These are phyloP conservation scores for Linum tenue DNA, from an alignment of 345 rosid species.

Conservation along the genomic window DNA sequence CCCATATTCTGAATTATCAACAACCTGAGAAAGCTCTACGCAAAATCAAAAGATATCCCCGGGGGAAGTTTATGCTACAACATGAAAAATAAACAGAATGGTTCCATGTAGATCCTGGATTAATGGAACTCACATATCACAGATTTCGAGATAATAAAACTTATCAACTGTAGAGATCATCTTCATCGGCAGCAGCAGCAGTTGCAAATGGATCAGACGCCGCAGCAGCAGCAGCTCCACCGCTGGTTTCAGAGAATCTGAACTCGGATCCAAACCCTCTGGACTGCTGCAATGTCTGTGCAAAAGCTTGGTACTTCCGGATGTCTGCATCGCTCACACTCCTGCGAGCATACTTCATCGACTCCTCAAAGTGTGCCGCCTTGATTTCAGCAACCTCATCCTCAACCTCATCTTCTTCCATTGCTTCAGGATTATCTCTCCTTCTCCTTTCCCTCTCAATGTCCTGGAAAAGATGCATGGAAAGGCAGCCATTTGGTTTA, in stretches of 20 bases:
- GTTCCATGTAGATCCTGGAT: no score
- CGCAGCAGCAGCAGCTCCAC: background rate
- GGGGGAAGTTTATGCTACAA: no score
- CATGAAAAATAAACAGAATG: no score
- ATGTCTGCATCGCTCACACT: conserved; percentile 4
- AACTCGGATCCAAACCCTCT: conserved; percentile 7
- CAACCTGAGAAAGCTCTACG: no score
- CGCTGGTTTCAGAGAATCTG: conserved; percentile 2
- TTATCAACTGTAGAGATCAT: conserved; percentile 1
- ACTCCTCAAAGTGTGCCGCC: conserved; percentile 6
- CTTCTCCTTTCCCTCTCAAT: conserved; percentile 3
- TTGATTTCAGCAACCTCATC: conserved; percentile 4
- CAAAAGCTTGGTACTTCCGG: conserved; percentile 7
- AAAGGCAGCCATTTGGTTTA: background rate
- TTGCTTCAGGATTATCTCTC: background rate
- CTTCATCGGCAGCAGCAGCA: conserved; percentile 7
- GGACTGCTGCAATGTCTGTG: conserved; percentile 4
- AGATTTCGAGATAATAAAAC: no score
- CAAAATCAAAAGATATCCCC: no score
- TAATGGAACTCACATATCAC: no score
- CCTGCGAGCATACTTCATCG: conserved; percentile 4
- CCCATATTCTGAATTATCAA: no score
- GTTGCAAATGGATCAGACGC: conserved; percentile 2
- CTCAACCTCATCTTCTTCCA: conserved; percentile 2
- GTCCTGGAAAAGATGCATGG: background rate